Conservation (phyloP, 441 rosid species). For the Dalechampia spathulata region DNA sequence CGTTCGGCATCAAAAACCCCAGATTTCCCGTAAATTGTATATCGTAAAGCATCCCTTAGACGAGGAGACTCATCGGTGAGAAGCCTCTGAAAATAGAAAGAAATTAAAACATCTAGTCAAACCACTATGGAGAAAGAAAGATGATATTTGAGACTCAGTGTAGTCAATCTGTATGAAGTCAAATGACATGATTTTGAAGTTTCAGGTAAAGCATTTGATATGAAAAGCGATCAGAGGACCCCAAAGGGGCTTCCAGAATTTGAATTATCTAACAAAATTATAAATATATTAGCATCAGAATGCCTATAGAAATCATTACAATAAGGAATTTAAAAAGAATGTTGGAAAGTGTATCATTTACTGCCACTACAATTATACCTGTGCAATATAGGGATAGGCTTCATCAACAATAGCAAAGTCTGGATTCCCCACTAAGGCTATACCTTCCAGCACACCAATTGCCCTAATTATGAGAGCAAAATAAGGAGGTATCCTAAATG, state of each 20-base stretch:
- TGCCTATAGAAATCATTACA: not conserved
- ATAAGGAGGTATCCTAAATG: constrained; percentile 97
- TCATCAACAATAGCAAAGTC: constrained; percentile 95
- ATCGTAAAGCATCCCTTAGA: constrained; percentile 75
- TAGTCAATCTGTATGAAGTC: constrained; percentile 3
- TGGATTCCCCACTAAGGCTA: constrained; percentile 93
- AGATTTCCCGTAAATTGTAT: constrained; percentile 88
- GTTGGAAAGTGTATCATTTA: not conserved
- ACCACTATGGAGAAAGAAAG: not conserved
- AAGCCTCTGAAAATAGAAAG: constrained; percentile 55
- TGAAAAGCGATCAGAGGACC: too few species aligned
- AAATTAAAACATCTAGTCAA: constrained; percentile 4
- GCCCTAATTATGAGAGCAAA: constrained; percentile 97
- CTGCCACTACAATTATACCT: constrained; percentile 38
- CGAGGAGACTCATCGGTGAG: constrained; percentile 93
- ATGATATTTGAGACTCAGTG: not conserved
- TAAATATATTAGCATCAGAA: not conserved
- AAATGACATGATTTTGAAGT: not conserved
- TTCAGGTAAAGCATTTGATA: not conserved
- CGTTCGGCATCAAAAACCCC: constrained; percentile 97
- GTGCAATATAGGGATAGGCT: constrained; percentile 96
- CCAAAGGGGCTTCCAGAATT: too few species aligned
- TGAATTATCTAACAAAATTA: too few species aligned
- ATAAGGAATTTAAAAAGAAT: not conserved
- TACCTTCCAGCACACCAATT: constrained; percentile 94